Conservation (phyloP, 2,329 filamentous ascomycete species). For the Hymenoscyphus salicellus region DNA sequence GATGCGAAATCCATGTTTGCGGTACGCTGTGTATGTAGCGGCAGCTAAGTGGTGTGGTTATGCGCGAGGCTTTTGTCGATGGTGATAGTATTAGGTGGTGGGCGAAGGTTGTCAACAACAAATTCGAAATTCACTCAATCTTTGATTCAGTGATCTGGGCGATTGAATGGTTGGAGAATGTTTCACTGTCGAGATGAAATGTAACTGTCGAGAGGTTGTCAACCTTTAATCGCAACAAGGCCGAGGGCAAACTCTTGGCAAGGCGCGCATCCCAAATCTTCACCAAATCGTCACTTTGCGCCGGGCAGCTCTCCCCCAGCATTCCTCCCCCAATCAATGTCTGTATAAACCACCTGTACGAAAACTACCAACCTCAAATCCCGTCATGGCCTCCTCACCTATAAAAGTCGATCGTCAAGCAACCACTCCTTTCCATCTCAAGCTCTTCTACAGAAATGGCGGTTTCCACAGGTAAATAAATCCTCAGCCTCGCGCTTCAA, state of each 20-base stretch:
- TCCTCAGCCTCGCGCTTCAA: constrained; percentile 12
- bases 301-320: constrained; percentile 10
- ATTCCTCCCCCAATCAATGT: constrained; percentile 14
- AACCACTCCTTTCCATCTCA: constrained; percentile 78
- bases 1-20: constrained; percentile 87
- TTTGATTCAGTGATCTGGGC: not conserved
- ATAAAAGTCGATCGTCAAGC: constrained; percentile 62
- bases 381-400: constrained; percentile 35
- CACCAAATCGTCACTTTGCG: constrained; percentile 17
- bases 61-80: not conserved
- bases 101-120: not conserved
- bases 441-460: constrained; percentile 76
- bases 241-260: constrained; percentile 16
- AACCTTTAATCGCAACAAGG: constrained; percentile 3
- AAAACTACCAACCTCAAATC: not conserved
- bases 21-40: not conserved
- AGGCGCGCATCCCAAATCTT: constrained; percentile 11
- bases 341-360: constrained; percentile 9
- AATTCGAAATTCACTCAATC: not conserved
- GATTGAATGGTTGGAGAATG: not conserved
- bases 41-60: not conserved
- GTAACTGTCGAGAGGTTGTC: not conserved
- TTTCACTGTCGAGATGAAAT: not conserved
- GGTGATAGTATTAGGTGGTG: not conserved
- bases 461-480: constrained; percentile 63